Evolutionary conservation across 2,329 filamentous ascomycete species (phyloP).

Genomic region (Sporothrix pallida): DNA sequence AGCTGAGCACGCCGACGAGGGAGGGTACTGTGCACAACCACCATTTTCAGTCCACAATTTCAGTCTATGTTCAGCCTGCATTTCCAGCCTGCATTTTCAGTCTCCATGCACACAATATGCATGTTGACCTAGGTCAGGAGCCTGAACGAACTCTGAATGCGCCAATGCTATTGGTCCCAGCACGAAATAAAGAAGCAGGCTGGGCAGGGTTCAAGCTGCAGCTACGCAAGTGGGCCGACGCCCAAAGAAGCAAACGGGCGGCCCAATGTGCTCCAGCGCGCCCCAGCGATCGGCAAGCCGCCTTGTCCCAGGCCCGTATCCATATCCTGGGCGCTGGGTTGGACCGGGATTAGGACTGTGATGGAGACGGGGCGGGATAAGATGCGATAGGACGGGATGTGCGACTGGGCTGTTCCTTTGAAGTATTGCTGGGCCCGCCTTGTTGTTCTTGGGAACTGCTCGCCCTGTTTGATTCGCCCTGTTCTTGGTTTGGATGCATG

Average conservation of each 20-base stretch:
- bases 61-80: neutral
- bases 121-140: conserved; percentile 11
- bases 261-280: neutral
- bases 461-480: conserved; percentile 6
- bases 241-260: conserved; percentile 18
- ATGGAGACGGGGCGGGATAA: neutral
- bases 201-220: neutral
- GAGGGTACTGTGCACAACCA: too few relatives aligned
- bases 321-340: conserved; percentile 18
- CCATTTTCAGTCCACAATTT: too few relatives aligned
- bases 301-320: conserved; percentile 13
- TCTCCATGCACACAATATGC: neutral
- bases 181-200: conserved; percentile 8
- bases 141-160: neutral
- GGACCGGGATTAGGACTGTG: neutral
- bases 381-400: neutral
- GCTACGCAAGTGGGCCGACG: neutral
- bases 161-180: conserved; percentile 14
- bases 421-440: neutral
- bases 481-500: conserved; percentile 8
- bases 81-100: neutral
- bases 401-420: neutral
- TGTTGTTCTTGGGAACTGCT: neutral
- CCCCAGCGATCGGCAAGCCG: conserved; percentile 25
- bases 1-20: too few relatives aligned